Percentiles rank a stretch among this genome's conserved stretches.
Evolutionary conservation across 371 early-diverging fungal genomes (phyloP).

Genomic region (Mortierella sp.): DNA sequence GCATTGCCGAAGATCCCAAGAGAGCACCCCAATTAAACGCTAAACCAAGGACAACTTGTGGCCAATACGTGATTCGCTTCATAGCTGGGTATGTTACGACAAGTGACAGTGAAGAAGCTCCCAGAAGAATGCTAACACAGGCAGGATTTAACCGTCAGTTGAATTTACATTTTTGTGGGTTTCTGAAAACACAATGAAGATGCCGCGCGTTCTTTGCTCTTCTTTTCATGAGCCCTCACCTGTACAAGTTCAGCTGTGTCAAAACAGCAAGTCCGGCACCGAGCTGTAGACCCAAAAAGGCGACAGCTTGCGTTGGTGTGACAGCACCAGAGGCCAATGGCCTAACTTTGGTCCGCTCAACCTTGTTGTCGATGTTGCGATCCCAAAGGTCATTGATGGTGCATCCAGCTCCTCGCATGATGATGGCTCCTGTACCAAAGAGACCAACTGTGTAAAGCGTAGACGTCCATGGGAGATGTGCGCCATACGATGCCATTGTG

Average conservation of each 20-base stretch:
- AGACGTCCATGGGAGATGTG: slow-evolving; percentile 59
- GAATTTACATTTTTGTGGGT: too few species aligned
- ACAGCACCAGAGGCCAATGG: slow-evolving; percentile 90
- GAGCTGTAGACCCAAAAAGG: slow-evolving; percentile 85
- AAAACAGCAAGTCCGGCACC: slow-evolving; percentile 84
- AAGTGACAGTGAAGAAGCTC: slow-evolving; percentile 82
- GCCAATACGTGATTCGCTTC: slow-evolving; percentile 97
- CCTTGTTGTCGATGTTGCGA: slow-evolving; percentile 85
- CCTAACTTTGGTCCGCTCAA: slow-evolving; percentile 85
- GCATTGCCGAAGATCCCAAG: slow-evolving; percentile 93
- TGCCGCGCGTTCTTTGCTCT: too few species aligned
- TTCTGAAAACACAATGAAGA: too few species aligned
- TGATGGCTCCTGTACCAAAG: slow-evolving; percentile 90
- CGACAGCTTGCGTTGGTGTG: slow-evolving; percentile 75
- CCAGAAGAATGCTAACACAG: slow-evolving; percentile 75
- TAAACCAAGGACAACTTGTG: slow-evolving; percentile 88
- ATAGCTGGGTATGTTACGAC: slow-evolving; percentile 93
- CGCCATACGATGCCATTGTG: slow-evolving; percentile 80
- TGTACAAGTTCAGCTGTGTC: slow-evolving; percentile 79
- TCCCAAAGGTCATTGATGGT: slow-evolving; percentile 98
- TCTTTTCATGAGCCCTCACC: slow-evolving; percentile 56
- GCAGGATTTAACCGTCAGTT: background rate
- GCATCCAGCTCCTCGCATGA: slow-evolving; percentile 98
- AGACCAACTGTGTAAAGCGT: slow-evolving; percentile 78
- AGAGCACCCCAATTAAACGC: slow-evolving; percentile 97